phyloP scores from a whole-genome alignment of 2,329 filamentous ascomycete species.

The Pleomassaria siparia region DNA sequence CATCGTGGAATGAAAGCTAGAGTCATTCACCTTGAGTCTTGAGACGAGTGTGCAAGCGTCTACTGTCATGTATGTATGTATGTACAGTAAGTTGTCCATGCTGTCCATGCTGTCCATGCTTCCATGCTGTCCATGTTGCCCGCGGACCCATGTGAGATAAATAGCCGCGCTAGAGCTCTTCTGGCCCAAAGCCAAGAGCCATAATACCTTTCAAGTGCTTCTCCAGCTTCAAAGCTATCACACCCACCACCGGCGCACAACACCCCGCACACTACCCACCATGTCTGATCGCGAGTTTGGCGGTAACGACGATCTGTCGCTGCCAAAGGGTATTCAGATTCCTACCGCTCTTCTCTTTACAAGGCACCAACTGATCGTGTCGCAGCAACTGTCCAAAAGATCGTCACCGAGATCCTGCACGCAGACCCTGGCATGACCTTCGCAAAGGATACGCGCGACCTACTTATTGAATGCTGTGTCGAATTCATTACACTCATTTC shows the following conservation, averaged over 20 bases:
- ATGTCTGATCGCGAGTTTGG: conserved; percentile 49
- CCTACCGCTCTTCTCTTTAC: background rate
- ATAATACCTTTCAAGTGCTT: background rate
- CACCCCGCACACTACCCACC: conserved; percentile 18
- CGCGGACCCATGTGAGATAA: too few relatives aligned
- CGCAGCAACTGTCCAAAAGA: conserved; percentile 71
- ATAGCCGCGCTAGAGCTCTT: conserved; percentile 1
- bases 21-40: too few relatives aligned
- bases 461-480: conserved; percentile 97
- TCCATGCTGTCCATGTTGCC: too few relatives aligned
- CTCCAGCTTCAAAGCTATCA: conserved; percentile 3
- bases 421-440: conserved; percentile 77
- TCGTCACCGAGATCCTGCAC: conserved; percentile 90
- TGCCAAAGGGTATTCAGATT: conserved; percentile 41
- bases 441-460: conserved; percentile 90
- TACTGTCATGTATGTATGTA: too few relatives aligned
- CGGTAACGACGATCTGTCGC: conserved; percentile 46
- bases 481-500: conserved; percentile 98
- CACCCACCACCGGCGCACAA: too few relatives aligned
- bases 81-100: too few relatives aligned
- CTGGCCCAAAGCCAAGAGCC: background rate
- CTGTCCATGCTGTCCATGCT: too few relatives aligned
- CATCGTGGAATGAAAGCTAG: too few relatives aligned
- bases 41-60: too few relatives aligned
- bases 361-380: conserved; percentile 15